phyloP scores from a whole-genome alignment of 805 yeast genomes.

The Groenewaldozyma salmanticensis region DNA sequence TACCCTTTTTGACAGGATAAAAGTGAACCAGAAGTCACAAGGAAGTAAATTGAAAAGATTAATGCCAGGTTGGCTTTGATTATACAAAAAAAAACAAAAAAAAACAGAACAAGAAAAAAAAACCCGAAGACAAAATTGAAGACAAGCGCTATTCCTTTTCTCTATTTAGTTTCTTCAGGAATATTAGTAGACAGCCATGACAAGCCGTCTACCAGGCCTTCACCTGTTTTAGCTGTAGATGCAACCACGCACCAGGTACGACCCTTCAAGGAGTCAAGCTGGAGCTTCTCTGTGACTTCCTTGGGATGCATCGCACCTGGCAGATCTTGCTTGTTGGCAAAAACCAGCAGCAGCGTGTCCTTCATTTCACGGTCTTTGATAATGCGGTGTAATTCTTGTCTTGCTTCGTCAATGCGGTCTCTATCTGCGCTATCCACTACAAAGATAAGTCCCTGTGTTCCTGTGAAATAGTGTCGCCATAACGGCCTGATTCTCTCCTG shows the following conservation, averaged over 20 bases:
- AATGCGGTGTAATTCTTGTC: constrained; percentile 65
- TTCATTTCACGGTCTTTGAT: constrained; percentile 77
- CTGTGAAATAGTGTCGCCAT: constrained; percentile 95
- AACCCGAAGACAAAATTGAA: constrained; percentile 1
- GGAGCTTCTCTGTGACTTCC: constrained; percentile 65
- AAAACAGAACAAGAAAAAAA: background rate
- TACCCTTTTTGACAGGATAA: constrained; percentile 4
- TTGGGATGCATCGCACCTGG: constrained; percentile 64
- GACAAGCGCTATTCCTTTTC: background rate
- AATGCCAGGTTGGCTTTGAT: background rate
- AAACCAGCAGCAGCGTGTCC: constrained; percentile 66
- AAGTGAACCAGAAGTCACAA: background rate
- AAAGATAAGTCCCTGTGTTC: constrained; percentile 83
- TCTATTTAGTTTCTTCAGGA: constrained; percentile 23
- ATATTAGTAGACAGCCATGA: constrained; percentile 72
- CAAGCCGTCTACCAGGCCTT: constrained; percentile 79
- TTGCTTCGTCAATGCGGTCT: constrained; percentile 65
- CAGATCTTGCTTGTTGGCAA: constrained; percentile 84
- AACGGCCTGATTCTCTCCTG: constrained; percentile 97
- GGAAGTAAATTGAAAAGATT: constrained; percentile 1
- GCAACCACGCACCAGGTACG: constrained; percentile 91
- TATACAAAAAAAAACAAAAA: constrained; percentile 1
- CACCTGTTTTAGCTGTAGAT: constrained; percentile 81
- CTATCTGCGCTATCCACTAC: constrained; percentile 79
- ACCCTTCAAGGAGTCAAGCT: constrained; percentile 50